Conservation (phyloP, 2,329 filamentous ascomycete species). For the Stagonosporopsis vannaccii region DNA sequence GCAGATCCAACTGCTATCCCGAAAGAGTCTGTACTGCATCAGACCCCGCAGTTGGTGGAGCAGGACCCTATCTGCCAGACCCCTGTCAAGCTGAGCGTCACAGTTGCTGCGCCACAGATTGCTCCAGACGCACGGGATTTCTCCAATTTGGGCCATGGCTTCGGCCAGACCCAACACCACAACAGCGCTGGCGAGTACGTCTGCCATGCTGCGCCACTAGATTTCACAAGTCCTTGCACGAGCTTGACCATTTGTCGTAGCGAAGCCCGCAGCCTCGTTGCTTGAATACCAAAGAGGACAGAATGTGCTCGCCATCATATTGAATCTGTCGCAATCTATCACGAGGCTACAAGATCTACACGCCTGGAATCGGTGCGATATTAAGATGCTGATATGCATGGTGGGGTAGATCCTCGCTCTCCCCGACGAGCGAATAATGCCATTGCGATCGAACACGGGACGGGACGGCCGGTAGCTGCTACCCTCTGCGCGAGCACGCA, state of each 20-base stretch:
- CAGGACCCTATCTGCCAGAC: conserved; percentile 6
- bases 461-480: conserved; percentile 5
- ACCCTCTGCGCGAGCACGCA: conserved; percentile 3
- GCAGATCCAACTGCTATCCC: background rate
- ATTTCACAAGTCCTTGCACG: background rate
- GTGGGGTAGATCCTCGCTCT: conserved; percentile 16
- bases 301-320: conserved; percentile 1
- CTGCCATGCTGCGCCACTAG: conserved; percentile 7
- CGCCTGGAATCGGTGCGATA: conserved; percentile 10
- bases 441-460: conserved; percentile 10
- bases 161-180: conserved; percentile 14
- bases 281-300: background rate
- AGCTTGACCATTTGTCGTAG: background rate
- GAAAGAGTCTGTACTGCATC: conserved; percentile 3
- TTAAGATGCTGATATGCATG: background rate
- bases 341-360: background rate
- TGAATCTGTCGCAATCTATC: background rate
- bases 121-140: conserved; percentile 10
- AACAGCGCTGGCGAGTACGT: background rate
- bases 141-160: conserved; percentile 3
- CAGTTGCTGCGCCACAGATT: conserved; percentile 17
- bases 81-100: conserved; percentile 17
- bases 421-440: conserved; percentile 13
- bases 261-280: background rate
- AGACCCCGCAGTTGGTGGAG: conserved; percentile 21